Evolutionary conservation across 2,329 filamentous ascomycete genomes (phyloP), one percentile per base, ranked within the genome.

Genomic region (Penicillium sp.): DNA sequence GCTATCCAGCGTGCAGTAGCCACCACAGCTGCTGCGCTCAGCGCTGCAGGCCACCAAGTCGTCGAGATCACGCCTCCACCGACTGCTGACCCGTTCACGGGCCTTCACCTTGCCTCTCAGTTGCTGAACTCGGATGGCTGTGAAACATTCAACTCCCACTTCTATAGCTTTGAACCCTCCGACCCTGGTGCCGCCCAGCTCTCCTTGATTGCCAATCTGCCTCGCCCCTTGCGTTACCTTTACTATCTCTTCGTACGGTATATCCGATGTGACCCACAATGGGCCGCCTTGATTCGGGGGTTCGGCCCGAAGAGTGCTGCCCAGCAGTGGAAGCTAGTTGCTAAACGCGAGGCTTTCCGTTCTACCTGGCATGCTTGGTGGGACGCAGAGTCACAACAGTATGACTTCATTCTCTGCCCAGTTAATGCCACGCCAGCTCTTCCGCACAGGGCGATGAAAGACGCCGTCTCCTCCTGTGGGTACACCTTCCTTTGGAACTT

Each of bases 401-500:
- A 94, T 68, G 93, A 97, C 76, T 89, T 93, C 66, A 84, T 97
- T 67, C 78, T 97, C 38, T 88, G 90, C 9, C 90, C 91, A n/a
- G 92, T 90, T 0, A 97, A 97, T 75, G 92, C 93, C 0, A 96
- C 92, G 0, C 93, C 93, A 1, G 93, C 93, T 0, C 86, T 96
- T 3, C 93, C 93, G 0, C 93, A 96, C 73, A 87, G 89, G 51
- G 93, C 88, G 0, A 97, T 97, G 92, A 86, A 87, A 67, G 89
- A 94, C 69, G 92, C 92, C 3, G 88, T 95, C 49, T 91, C 90
- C 65, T 92, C 89, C 67, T 97, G 93, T 71, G 93, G 92, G 1
- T 97, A 98, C 73, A 97, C 93, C 0, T 97, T 97, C 74, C 78
- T 97, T 60, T 98, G 95, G 81, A 97, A 97, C 70, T 67, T 97